Percentiles rank a stretch among this genome's conserved stretches.
These are phyloP conservation scores for Fraxinus latifolia DNA, from an alignment of 305 asterid genomes.

Conservation along the genomic window DNA sequence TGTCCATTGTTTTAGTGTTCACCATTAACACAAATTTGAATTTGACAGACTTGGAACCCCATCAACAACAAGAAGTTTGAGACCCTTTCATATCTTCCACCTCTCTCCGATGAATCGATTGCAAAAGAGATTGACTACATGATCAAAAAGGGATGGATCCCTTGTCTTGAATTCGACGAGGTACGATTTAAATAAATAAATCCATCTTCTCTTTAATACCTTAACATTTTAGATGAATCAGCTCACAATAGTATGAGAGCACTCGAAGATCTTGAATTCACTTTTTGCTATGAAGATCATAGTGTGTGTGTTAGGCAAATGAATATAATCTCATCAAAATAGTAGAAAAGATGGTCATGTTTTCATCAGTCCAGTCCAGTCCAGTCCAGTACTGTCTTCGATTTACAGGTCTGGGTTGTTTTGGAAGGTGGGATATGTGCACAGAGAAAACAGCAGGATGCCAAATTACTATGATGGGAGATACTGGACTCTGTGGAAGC, in stretches of 20 bases:
- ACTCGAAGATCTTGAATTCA: neutral
- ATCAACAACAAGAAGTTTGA: slow-evolving; percentile 46
- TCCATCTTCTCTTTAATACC: neutral
- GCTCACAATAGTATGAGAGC: neutral
- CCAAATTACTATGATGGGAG: slow-evolving; percentile 70
- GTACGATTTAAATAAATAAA: slow-evolving; percentile 19
- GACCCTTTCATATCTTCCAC: slow-evolving; percentile 52
- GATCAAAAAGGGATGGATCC: slow-evolving; percentile 45
- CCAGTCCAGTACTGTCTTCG: neutral
- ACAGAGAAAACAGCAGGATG: slow-evolving; percentile 48
- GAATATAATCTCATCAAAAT: neutral
- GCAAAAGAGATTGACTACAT: slow-evolving; percentile 50
- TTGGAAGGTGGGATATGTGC: slow-evolving; percentile 44
- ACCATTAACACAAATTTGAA: neutral
- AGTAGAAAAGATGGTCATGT: neutral
- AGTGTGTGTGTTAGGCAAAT: neutral
- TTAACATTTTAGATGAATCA: neutral
- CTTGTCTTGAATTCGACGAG: slow-evolving; percentile 57
- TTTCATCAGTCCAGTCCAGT: neutral
- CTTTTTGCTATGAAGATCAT: neutral
- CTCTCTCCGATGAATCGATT: slow-evolving; percentile 42
- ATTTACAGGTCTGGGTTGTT: neutral
- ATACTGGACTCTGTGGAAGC: slow-evolving; percentile 73
- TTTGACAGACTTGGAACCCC: slow-evolving; percentile 51
- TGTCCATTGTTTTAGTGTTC: neutral